These are phyloP conservation scores for Exophiala aquamarina DNA, from an alignment of 2,329 filamentous ascomycete species.

Conservation along the genomic window DNA sequence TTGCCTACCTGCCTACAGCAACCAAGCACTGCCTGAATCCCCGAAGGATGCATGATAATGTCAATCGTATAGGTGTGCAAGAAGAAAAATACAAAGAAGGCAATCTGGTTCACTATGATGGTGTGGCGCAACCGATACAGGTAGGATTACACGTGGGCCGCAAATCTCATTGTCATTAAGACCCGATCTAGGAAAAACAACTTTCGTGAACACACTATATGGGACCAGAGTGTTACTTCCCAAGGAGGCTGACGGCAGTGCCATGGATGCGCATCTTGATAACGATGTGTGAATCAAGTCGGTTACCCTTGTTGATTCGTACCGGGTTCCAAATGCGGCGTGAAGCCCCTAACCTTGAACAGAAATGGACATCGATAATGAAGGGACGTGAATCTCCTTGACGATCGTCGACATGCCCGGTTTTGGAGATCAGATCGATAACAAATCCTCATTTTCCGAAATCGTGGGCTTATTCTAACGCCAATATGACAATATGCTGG, in stretches of 20 bases:
- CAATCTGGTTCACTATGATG: conserved; percentile 99
- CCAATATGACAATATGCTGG: conserved; percentile 99
- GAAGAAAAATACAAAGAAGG: conserved; percentile 99
- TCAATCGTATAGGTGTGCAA: conserved; percentile 70
- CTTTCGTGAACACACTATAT: conserved; percentile 99
- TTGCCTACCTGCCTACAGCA: too few relatives aligned
- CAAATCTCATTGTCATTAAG: conserved; percentile 5
- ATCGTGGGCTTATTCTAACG: conserved; percentile 98
- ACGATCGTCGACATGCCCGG: conserved; percentile 98
- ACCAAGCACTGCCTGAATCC: too few relatives aligned
- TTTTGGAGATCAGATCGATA: conserved; percentile 98
- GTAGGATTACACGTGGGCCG: conserved; percentile 49
- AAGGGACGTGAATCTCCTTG: conserved; percentile 95
- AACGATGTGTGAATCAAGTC: conserved; percentile 99
- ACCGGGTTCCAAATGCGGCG: background rate
- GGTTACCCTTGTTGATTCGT: conserved; percentile 77
- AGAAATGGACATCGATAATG: conserved; percentile 96
- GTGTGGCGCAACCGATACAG: conserved; percentile 96
- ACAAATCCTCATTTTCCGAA: conserved; percentile 97
- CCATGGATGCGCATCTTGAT: conserved; percentile 77
- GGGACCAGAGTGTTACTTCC: conserved; percentile 86
- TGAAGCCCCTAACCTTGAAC: conserved; percentile 31
- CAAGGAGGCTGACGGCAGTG: conserved; percentile 90
- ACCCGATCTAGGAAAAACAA: conserved; percentile 73
- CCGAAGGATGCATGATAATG: too few relatives aligned